These are phyloP conservation scores for Viridothelium virens DNA, from an alignment of 495 filamentous ascomycete species.

Conservation along the genomic window DNA sequence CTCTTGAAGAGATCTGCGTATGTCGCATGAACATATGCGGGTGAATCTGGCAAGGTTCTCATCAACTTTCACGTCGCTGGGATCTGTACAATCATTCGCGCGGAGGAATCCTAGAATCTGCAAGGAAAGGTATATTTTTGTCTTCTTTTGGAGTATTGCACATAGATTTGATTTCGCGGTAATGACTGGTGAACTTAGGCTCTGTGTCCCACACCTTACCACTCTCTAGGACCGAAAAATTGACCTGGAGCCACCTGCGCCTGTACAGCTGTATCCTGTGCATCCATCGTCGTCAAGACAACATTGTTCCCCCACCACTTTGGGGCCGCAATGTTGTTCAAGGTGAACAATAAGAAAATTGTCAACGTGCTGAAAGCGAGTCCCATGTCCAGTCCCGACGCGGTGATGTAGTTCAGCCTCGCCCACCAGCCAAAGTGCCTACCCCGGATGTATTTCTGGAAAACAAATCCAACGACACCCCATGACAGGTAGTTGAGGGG, in stretches of 20 bases:
- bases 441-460: constrained; percentile 65
- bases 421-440: constrained; percentile 69
- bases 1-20: too few relatives aligned
- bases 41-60: too few relatives aligned
- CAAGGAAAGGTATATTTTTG: too few relatives aligned
- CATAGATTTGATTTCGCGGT: not conserved
- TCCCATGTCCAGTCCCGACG: constrained; percentile 59
- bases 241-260: not conserved
- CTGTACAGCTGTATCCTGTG: constrained; percentile 6
- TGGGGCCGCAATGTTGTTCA: constrained; percentile 46
- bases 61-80: too few relatives aligned
- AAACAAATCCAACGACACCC: constrained; percentile 72
- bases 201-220: not conserved
- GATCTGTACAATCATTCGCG: too few relatives aligned
- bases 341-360: constrained; percentile 60
- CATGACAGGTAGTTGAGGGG: constrained; percentile 78
- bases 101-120: too few relatives aligned
- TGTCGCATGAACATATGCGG: too few relatives aligned
- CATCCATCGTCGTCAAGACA: constrained; percentile 38
- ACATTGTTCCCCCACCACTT: constrained; percentile 61
- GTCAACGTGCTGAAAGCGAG: constrained; percentile 58
- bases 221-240: constrained; percentile 3
- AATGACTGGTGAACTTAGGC: not conserved
- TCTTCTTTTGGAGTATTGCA: too few relatives aligned
- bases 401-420: constrained; percentile 46